Base-by-base conservation (phyloP, 345 rosid genomes). In the Erysimum cheiranthoides region DNA sequence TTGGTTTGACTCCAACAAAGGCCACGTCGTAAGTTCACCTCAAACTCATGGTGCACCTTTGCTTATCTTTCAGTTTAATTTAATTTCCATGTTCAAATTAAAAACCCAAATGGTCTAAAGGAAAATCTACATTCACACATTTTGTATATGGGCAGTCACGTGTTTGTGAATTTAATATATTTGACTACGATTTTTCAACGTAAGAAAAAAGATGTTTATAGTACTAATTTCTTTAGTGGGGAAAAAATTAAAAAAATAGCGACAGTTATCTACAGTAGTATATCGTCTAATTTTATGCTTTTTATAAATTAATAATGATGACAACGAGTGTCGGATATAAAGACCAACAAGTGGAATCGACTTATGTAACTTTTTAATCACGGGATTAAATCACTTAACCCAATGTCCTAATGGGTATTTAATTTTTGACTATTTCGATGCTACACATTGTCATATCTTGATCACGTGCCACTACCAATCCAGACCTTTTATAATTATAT, bases 311-410 rank as follows among this genome's bases (percentile, higher is more conserved):
- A 57, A 66, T 14, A 69, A 21, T 59, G 16, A 68, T 59, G 68
- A 49, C 62, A 68, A 61, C 10, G 9, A 61, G 39, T 75, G 56
- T 68, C 63, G 74, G 62, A 76, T 28, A 51, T 52, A 51, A 46
- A 51, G 49, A 62, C 63, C 57, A 76, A 68, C 47, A 39, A 60
- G 62, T 47, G 61, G 74, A 76, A 45, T 61, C 50, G 53, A 61
- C 35, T n/a, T 51, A 40, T 8, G 40, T 75, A 61, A 53, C 70
- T 54, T 76, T 75, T 8, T 70, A 54, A 70, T 70, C 80, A 76
- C 80, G 80, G 80, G 80, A 70, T 43, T 76, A 45, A 16, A 45
- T 76, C 71, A n/a, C 71, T 27, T 62, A 27, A 70, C 40, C 80
- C 68, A 38, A 68, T 59, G 73, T 42, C 62, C 36, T 59, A 9